Base-by-base conservation (phyloP, 192 early-diverging fungal species). In the Diversispora epigaea region DNA sequence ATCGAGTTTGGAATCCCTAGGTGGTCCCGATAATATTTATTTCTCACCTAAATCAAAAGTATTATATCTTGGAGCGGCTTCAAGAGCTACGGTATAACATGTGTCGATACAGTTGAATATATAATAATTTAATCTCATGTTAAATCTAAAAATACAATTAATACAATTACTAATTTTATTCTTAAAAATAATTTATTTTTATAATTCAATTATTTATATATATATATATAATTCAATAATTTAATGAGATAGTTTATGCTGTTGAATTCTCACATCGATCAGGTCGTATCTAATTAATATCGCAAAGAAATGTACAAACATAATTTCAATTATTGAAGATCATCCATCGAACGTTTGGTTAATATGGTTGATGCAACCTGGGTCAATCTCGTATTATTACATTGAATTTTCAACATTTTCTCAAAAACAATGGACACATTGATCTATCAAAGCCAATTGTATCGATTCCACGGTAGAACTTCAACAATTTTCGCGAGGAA, bases 241-340 rank as follows among this genome's bases (percentile, higher is more conserved):
- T n/a, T n/a, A n/a, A n/a, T n/a, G n/a, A n/a, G n/a, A 43, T 56
- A 55, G 97, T 99, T 63, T 99, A 98, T 84, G 97, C 95, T 50
- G 97, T 99, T 77, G 97, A 99, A 80, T 99, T 99, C 87, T 98
- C 98, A 73, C 96, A 98, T 90, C 91, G 97, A 72, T 92, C 95
- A 22, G 97, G 97, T 54, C 96, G 97, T 84, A 99, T 77, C 87
- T 99, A 76, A 98, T 99, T 86, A 98, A 97, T 88, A 93, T 98
- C 91, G 97, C 97, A 82, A 99, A 99, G 91, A 99, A 99, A 91
- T 93, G 96, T 76, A 98, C 96, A 79, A 99, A 98, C 84, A 93
- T 98, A 45, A 95, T 98, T 76, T 95, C 98, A 55, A 99, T 99
- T 76, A 95, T 99, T 79, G 98, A 99, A 86, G 98, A 99, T 84